These are phyloP conservation scores for Verticillium klebahnii DNA, from an alignment of 2,329 filamentous ascomycete genomes.

Conservation along the genomic window DNA sequence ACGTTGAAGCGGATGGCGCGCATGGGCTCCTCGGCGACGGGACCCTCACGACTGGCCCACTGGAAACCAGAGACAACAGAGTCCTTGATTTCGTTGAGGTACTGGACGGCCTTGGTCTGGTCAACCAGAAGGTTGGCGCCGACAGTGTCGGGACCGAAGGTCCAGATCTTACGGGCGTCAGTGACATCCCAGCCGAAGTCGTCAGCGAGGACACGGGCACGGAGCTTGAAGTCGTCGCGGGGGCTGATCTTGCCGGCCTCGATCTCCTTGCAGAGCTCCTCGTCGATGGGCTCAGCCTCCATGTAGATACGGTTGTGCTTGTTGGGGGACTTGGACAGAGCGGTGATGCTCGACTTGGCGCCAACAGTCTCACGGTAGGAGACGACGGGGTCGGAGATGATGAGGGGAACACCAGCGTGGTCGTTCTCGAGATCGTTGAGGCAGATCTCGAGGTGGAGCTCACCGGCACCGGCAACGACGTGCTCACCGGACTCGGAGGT, in stretches of 20 bases:
- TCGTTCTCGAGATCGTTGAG: constrained; percentile 99
- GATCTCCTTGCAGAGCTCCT: constrained; percentile 88
- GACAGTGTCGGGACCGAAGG: constrained; percentile 95
- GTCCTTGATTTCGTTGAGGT: constrained; percentile 99
- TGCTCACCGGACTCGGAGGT: constrained; percentile 95
- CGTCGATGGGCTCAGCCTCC: constrained; percentile 80
- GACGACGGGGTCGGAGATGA: constrained; percentile 96
- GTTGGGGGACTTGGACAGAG: constrained; percentile 99
- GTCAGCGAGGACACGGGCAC: constrained; percentile 92
- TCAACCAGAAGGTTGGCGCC: constrained; percentile 98
- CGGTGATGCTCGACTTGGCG: constrained; percentile 83
- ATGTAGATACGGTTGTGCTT: constrained; percentile 99
- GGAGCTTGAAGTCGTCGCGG: constrained; percentile 98
- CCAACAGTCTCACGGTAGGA: constrained; percentile 96
- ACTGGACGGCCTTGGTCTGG: constrained; percentile 99
- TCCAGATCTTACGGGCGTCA: constrained; percentile 99
- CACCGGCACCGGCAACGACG: constrained; percentile 97
- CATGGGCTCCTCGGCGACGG: constrained; percentile 97
- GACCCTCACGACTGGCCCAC: constrained; percentile 97
- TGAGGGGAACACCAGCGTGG: constrained; percentile 97
- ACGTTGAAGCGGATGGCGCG: constrained; percentile 97
- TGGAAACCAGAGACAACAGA: constrained; percentile 99
- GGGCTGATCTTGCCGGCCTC: constrained; percentile 88
- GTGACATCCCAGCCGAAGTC: constrained; percentile 99
- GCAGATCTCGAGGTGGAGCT: constrained; percentile 99